Evolutionary conservation across 306 rosid genomes (phyloP), one percentile per base, ranked within the genome.

Genomic region (Benincasa hispida): DNA sequence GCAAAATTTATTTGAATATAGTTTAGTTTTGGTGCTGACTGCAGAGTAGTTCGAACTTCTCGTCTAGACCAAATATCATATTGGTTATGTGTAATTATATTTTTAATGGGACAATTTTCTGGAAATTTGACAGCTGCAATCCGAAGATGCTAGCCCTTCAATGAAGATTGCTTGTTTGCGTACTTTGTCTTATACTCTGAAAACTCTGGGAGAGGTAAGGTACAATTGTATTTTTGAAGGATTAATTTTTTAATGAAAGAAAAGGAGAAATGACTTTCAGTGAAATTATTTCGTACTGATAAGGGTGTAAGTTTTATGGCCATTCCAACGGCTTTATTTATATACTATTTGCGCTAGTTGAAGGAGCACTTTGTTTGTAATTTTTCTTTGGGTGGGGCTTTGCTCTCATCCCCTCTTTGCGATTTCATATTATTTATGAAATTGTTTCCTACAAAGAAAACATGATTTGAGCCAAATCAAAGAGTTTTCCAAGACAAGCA

Each of bases 121-220:
- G 74, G 56, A 41, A 72, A 72, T 34, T 83, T 82, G 59, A 68
- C 87, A 94, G 98, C 89, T 94, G 77, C 86, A 90, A 81, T 87
- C 90, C 53, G 83, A 84, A 15, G 97, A 94, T 77, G 91, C 91
- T 54, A 87, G 89, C 84, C 90, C 98, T 81, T 90, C 89, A 78
- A 86, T 90, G 91, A 91, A 85, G 81, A 89, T 90, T 77, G 96
- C 93, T 57, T 93, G 91, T 72, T 88, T 94, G 69, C 90, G 90
- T 70, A 91, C 98, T 19, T 78, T 90, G 72, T 88, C 98, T 37
- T 91, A 90, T 81, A 90, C 90, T 60, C 81, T 94, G 63, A 94
- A 89, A 85, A 86, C 95, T 51, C 79, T 94, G 79, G 98, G 97
- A 81, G 97, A 94, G 95, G 98, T 90, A 83, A 79, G 79, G 68